Percentiles rank a stretch among this genome's conserved stretches.
Evolutionary conservation across 768 basidiomycete genomes (phyloP).

Genomic region (Royoungia palumana): DNA sequence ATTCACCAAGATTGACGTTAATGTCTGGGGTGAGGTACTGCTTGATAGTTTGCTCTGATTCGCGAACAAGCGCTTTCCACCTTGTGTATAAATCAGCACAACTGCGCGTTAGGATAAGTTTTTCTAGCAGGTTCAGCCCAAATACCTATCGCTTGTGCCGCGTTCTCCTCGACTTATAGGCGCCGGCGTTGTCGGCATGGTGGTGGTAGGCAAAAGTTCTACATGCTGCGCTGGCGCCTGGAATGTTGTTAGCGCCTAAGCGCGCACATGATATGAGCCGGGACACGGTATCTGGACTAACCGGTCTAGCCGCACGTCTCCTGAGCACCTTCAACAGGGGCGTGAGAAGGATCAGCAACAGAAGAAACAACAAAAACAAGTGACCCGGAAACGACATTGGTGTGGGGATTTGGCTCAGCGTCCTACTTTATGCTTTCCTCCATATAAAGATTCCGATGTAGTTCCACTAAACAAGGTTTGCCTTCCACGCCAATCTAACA

Average conservation of each 20-base stretch:
- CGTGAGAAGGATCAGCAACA: background rate
- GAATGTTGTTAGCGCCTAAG: constrained; percentile 5
- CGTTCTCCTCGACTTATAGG: background rate
- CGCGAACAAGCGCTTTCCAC: constrained; percentile 13
- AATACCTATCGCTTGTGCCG: constrained; percentile 15
- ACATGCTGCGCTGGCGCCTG: constrained; percentile 6
- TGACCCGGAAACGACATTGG: constrained; percentile 2
- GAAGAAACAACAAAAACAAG: constrained; percentile 19
- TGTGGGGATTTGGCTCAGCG: background rate
- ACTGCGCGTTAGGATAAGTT: constrained; percentile 2
- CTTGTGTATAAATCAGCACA: background rate
- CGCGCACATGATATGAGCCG: background rate
- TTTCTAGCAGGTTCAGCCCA: background rate
- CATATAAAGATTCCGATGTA: constrained; percentile 3
- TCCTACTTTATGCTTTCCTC: background rate
- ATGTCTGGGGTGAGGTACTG: constrained; percentile 11
- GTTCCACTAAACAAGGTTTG: background rate
- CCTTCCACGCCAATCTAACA: no score
- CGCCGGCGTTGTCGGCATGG: constrained; percentile 3
- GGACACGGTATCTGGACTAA: constrained; percentile 15
- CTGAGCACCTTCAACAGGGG: background rate
- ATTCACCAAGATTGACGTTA: constrained; percentile 33
- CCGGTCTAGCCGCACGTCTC: background rate
- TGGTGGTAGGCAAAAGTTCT: constrained; percentile 3
- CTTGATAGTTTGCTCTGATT: constrained; percentile 9